Base-by-base conservation (phyloP, 2,329 filamentous ascomycete species). In the Apiospora marii region DNA sequence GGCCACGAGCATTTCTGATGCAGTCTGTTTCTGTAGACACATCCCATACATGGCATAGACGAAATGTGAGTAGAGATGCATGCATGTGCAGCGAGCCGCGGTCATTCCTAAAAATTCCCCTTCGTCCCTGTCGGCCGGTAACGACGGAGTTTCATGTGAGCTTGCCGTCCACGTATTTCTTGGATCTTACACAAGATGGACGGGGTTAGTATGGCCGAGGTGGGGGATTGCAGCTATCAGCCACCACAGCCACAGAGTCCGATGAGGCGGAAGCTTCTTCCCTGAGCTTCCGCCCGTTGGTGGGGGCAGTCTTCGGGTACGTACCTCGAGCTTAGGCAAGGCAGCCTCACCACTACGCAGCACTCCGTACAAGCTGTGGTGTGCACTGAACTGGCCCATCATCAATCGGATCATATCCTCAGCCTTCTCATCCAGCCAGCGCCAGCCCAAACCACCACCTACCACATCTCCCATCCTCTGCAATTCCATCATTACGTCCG, bases 281-380 rank as follows among this genome's bases (percentile, higher is more conserved):
- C 58, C 58, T 64, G 30, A 64, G 58, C 58, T 64, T 64, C 58
- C 22, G 58, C n/a, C 12, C 10, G 58, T 41, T 64, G 34, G 58
- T 64, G 58, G 58, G 58, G 58, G 58, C 22, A 3, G 22, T 13
- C 22, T 3, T 41, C 34, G 19, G 53, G 58, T 64, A 64, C 58
- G 58, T 64, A 64, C 58, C 58, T 64, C 27, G 19, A 64, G 58
- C 58, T 41, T 58, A 14, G 76, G 75, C 74, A 77, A 77, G 77
- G 77, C 79, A 81, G 79, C 79, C 78, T 81, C 77, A 79, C 73
- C 77, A 77, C 77, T 78, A 76, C 71, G 76, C 76, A 80, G 75
- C 76, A 75, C 76, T 61, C 30, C 34, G 22, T n/a, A 37, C 53
- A 30, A 53, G 51, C 51, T 53, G 53, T 58, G n/a, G 27, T 34